These are phyloP conservation scores for Nepenthes alata DNA, from an alignment of 179 eudicot species.

Conservation along the genomic window DNA sequence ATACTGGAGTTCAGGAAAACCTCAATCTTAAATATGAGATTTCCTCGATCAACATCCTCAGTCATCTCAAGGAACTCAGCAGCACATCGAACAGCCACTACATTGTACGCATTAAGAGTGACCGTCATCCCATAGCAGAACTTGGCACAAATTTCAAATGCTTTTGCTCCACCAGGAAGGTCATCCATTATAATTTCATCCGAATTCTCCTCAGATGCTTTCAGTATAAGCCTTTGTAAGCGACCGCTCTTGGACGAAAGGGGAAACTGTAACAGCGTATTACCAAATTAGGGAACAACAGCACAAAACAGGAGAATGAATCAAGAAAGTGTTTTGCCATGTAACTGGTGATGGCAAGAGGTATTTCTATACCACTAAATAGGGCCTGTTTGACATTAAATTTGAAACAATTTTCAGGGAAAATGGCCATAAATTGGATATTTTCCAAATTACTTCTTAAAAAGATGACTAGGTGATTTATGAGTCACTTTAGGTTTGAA, in stretches of 20 bases:
- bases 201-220: constrained; percentile 41
- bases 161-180: constrained; percentile 77
- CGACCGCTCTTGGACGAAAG: constrained; percentile 63
- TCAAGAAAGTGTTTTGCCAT: not conserved
- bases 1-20: constrained; percentile 71
- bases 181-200: constrained; percentile 40
- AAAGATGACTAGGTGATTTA: no score
- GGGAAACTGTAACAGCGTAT: constrained; percentile 49
- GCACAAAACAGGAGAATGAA: not conserved
- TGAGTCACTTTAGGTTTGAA: no score
- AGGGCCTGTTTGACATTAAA: not conserved
- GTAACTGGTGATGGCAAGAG: not conserved
- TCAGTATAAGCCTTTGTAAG: constrained; percentile 49
- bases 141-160: constrained; percentile 77
- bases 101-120: constrained; percentile 74
- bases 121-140: constrained; percentile 81
- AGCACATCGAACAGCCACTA: constrained; percentile 78
- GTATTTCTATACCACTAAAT: not conserved
- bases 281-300: constrained; percentile 5
- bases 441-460: no score
- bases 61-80: constrained; percentile 85
- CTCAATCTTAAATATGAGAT: constrained; percentile 62
- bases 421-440: not conserved
- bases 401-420: not conserved
- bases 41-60: constrained; percentile 68